phyloP scores from a whole-genome alignment of 1,139 yeast genomes.

The Suhomyces ambrosiae region DNA sequence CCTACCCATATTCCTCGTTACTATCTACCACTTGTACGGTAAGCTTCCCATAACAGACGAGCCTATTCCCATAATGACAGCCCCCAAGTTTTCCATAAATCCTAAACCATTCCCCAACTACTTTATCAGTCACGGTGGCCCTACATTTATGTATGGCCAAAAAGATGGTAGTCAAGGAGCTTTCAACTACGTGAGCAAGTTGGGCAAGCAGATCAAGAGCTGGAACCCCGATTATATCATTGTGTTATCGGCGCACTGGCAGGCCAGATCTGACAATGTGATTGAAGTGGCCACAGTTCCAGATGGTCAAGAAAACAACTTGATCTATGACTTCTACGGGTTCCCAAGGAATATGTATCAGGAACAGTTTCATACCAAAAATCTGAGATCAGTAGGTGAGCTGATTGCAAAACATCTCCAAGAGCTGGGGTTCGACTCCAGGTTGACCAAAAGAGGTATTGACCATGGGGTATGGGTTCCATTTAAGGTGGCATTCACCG shows the following conservation, averaged over 20 bases:
- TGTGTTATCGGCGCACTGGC: conserved; percentile 80
- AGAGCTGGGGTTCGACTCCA: conserved; percentile 46
- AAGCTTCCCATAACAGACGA: conserved; percentile 13
- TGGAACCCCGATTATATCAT: conserved; percentile 66
- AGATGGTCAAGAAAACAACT: conserved; percentile 34
- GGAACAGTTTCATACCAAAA: conserved; percentile 58
- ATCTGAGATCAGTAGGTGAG: conserved; percentile 44
- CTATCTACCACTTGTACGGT: background rate
- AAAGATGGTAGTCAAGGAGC: conserved; percentile 58
- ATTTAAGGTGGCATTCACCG: conserved; percentile 67
- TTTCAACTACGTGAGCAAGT: conserved; percentile 46
- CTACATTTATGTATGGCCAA: conserved; percentile 62
- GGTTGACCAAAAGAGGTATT: conserved; percentile 56
- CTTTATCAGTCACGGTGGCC: conserved; percentile 80
- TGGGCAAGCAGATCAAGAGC: conserved; percentile 54
- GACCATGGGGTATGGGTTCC: conserved; percentile 90
- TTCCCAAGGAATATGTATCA: conserved; percentile 66
- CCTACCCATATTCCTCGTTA: too few species aligned
- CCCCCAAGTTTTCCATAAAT: conserved; percentile 17
- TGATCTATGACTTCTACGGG: conserved; percentile 74
- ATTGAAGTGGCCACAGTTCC: conserved; percentile 51
- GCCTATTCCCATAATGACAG: too few species aligned
- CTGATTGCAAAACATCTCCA: conserved; percentile 45
- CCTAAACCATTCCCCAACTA: conserved; percentile 52
- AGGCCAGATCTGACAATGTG: conserved; percentile 41